These are phyloP conservation scores for Mycena rosella DNA, from an alignment of 768 basidiomycete genomes.

Conservation along the genomic window DNA sequence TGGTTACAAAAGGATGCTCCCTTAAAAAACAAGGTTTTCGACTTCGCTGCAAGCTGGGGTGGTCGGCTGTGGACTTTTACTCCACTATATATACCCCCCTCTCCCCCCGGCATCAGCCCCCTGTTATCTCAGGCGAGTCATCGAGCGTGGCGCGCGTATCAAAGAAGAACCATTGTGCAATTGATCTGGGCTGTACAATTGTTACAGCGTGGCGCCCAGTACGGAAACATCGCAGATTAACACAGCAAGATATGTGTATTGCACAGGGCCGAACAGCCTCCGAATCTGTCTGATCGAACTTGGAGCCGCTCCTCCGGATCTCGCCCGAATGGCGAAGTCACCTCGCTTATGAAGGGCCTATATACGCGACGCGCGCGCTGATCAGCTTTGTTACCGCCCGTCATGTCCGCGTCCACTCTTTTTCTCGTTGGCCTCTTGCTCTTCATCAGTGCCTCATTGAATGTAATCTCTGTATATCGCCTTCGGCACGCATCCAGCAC, in stretches of 20 bases:
- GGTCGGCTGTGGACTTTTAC: too few relatives aligned
- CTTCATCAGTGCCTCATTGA: constrained; percentile 13
- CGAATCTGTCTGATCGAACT: not conserved
- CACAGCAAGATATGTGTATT: not conserved
- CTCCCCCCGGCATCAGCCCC: not conserved
- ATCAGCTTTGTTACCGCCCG: not conserved
- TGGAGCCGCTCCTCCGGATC: not conserved
- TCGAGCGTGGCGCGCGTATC: not conserved
- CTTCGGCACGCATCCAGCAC: not conserved
- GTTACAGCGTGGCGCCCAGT: not conserved
- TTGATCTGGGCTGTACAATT: not conserved
- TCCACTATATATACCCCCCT: not conserved
- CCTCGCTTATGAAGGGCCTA: not conserved
- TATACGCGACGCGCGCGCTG: not conserved
- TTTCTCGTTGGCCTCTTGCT: constrained; percentile 9
- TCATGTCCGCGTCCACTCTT: constrained; percentile 4
- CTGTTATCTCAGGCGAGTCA: not conserved
- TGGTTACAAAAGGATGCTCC: too few relatives aligned
- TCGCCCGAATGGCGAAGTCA: not conserved
- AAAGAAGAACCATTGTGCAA: not conserved
- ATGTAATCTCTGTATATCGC: constrained; percentile 6
- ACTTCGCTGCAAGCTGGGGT: too few relatives aligned
- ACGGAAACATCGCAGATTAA: not conserved
- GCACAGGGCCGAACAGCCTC: not conserved
- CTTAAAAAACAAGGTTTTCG: too few relatives aligned